Evolutionary conservation across 306 rosid species (phyloP).

Genomic region (Neltuma alba): DNA sequence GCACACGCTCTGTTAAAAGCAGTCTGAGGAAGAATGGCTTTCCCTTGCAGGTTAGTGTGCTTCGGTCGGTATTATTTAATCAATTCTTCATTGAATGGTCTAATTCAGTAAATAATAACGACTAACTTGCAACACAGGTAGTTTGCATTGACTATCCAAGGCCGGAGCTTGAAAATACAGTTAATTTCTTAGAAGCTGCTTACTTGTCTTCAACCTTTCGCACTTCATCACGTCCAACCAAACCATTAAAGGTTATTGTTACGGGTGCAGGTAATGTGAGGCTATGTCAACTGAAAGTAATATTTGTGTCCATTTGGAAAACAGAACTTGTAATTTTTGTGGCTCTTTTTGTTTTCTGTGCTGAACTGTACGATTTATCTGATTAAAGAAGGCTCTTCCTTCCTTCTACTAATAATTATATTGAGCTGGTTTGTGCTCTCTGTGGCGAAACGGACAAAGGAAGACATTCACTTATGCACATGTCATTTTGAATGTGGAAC

Average conservation of each 20-base stretch:
- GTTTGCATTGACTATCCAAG: slow-evolving; percentile 90
- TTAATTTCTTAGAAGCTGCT: slow-evolving; percentile 83
- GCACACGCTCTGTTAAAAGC: slow-evolving; percentile 35
- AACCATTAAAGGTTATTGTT: slow-evolving; percentile 76
- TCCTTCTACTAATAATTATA: background rate
- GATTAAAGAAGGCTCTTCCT: background rate
- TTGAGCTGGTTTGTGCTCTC: background rate
- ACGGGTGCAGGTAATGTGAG: slow-evolving; percentile 86
- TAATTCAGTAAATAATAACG: slow-evolving; percentile 2
- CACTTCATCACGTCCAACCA: slow-evolving; percentile 63
- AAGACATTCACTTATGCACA: background rate
- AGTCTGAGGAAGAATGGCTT: slow-evolving; percentile 41
- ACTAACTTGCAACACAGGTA: slow-evolving; percentile 40
- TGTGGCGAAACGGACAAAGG: background rate
- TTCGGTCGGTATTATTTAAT: background rate
- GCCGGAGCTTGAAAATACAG: slow-evolving; percentile 79
- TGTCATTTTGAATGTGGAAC: background rate
- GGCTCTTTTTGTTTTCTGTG: slow-evolving; percentile 1
- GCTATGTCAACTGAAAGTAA: background rate
- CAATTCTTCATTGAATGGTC: slow-evolving; percentile 2
- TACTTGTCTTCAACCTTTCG: slow-evolving; percentile 79
- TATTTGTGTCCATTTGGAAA: background rate
- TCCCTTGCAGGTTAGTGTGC: slow-evolving; percentile 56
- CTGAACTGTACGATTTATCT: background rate
- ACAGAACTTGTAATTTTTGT: slow-evolving; percentile 8